phyloP scores from a whole-genome alignment of 108 stramenopile genomes.

The Tribonema minus region DNA sequence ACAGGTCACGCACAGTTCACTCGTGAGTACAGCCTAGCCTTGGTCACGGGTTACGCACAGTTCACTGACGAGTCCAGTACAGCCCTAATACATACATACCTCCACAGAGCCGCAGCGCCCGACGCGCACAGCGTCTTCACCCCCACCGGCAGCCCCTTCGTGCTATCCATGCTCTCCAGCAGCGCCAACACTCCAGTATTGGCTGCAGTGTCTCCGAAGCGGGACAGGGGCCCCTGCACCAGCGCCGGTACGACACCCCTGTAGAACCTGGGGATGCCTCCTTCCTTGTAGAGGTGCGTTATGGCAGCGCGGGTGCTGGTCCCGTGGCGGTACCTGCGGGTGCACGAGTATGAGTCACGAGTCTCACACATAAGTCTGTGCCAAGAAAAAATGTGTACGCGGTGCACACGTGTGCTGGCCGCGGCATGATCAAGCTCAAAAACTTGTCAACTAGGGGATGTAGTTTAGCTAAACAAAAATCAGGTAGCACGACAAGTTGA shows the following conservation, averaged over 20 bases:
- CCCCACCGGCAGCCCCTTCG: conserved; percentile 65
- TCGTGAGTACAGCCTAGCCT: no score
- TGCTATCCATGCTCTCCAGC: conserved; percentile 71
- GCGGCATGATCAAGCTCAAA: background rate
- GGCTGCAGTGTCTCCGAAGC: conserved; percentile 95
- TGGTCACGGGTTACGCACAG: no score
- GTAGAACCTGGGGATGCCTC: conserved; percentile 57
- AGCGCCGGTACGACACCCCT: conserved; percentile 52
- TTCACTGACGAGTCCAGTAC: no score
- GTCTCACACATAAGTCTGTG: background rate
- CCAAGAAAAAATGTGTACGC: background rate
- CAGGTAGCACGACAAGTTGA: no score
- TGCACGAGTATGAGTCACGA: background rate
- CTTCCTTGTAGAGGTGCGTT: conserved; percentile 53
- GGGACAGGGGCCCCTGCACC: conserved; percentile 76
- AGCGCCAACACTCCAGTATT: conserved; percentile 84
- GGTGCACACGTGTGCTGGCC: background rate
- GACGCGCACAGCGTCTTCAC: conserved; percentile 81
- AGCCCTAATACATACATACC: no score
- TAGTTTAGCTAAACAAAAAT: background rate
- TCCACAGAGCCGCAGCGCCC: conserved; percentile 77
- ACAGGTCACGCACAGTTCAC: no score
- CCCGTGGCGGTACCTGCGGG: background rate
- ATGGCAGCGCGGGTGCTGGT: conserved; percentile 60
- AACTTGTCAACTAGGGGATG: background rate